Evolutionary conservation across 768 basidiomycete species (phyloP), one percentile per base, ranked within the genome.

Genomic region (Gymnopilus junonius): DNA sequence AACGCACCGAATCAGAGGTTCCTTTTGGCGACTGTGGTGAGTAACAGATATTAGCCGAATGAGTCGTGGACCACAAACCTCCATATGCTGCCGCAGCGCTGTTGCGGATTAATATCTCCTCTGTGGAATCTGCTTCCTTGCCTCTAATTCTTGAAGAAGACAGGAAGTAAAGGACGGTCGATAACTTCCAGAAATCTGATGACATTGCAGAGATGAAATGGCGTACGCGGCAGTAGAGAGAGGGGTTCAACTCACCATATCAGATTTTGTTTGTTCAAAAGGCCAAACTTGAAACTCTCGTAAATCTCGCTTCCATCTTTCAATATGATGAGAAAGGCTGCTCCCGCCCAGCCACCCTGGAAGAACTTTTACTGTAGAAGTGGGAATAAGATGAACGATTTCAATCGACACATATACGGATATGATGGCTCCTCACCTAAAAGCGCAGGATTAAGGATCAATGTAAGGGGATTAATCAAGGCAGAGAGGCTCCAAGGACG

Each of bases 61-160:
- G 15, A 39, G 25, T 14, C 10, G 8, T 11, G 15, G 27, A 27
- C 3, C 25, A 10, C 45, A 39, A 17, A 59, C 58, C 58, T 51
- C 48, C 58, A 35, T 59, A 59, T 25, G 58, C 46, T 7, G 48
- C 58, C 4, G 58, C 58, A 3, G 58, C 58, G n/a, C 46, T 17
- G 14, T 50, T 50, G 8, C 58, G 58, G 17, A 59, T 59, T 6
- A 50, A 17, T 12, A 14, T 53, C 14, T 59, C 58, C 12, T 39
- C 34, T 35, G 27, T 48, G 17, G 34, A 1, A 23, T 25, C 37
- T 23, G 14, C 20, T n/a, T 48, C n/a, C 14, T 51, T 17, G 34
- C 34, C 4, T 59, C 58, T 3, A 50, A 8, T 39, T 59, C 46
- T n/a, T 59, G 48, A 10, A 59, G 48, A 17, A 59, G 34, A n/a